Conservation (phyloP, 1,139 yeast genomes). For the Pichia sp. region DNA sequence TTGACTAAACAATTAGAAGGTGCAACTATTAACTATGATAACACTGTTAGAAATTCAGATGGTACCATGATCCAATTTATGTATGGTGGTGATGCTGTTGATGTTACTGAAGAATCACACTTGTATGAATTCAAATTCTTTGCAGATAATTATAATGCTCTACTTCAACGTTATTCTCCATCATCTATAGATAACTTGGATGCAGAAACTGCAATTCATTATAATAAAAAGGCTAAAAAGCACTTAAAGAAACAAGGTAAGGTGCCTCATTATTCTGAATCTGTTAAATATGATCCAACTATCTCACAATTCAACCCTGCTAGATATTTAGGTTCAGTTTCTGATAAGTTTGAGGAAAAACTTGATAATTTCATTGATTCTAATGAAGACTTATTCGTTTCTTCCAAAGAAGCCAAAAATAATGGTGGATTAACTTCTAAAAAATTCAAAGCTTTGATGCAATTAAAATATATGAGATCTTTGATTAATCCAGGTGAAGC, state of each 20-base stretch:
- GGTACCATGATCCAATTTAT: constrained; percentile 90
- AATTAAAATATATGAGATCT: constrained; percentile 95
- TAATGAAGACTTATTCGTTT: constrained; percentile 48
- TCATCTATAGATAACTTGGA: constrained; percentile 71
- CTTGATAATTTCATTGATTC: constrained; percentile 61
- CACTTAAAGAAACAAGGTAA: constrained; percentile 57
- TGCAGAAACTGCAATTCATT: constrained; percentile 70
- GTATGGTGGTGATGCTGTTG: constrained; percentile 97
- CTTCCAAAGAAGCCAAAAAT: constrained; percentile 39
- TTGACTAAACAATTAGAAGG: constrained; percentile 97
- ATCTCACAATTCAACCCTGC: constrained; percentile 81
- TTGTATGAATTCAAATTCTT: constrained; percentile 92
- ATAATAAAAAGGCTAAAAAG: constrained; percentile 78
- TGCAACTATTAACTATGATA: constrained; percentile 89
- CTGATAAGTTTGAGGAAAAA: constrained; percentile 79
- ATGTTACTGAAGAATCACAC: constrained; percentile 90
- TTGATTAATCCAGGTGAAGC: constrained; percentile 94
- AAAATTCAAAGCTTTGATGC: constrained; percentile 95
- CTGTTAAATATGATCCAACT: constrained; percentile 76
- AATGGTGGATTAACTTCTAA: constrained; percentile 60
- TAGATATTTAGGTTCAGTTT: constrained; percentile 84
- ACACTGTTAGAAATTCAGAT: constrained; percentile 92
- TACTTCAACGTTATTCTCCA: constrained; percentile 83
- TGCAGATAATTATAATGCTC: constrained; percentile 80
- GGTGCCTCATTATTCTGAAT: constrained; percentile 57